phyloP scores from a whole-genome alignment of 768 basidiomycete genomes.

The Russula lepida region DNA sequence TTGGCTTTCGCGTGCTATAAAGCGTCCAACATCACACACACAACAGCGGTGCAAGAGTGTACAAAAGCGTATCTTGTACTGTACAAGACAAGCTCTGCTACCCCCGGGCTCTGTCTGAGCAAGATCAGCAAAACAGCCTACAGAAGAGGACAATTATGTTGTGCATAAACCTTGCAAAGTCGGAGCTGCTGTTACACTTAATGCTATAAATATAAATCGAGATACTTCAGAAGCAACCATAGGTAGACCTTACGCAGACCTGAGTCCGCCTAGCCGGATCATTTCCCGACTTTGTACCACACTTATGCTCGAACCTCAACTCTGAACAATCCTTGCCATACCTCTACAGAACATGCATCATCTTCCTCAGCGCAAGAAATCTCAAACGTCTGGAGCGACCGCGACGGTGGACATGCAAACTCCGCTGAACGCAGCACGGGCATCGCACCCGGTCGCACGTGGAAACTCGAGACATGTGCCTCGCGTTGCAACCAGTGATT shows the following conservation, averaged over 20 bases:
- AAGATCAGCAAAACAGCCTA: neutral
- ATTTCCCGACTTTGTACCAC: neutral
- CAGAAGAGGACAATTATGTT: neutral
- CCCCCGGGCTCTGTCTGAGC: neutral
- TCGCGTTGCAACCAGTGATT: neutral
- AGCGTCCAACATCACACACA: too few species aligned
- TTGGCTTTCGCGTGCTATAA: too few species aligned
- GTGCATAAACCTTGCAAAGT: neutral
- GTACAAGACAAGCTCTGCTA: too few species aligned
- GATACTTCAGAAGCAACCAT: neutral
- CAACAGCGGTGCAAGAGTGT: too few species aligned
- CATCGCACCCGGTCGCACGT: slow-evolving; percentile 1
- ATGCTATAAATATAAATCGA: neutral
- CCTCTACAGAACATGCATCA: slow-evolving; percentile 9
- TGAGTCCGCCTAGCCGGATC: neutral
- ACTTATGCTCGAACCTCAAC: neutral
- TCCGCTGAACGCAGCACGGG: neutral
- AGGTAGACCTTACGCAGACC: neutral
- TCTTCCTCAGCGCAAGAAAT: slow-evolving; percentile 8
- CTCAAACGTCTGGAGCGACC: slow-evolving; percentile 10
- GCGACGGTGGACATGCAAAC: slow-evolving; percentile 9
- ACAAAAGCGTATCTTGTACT: too few species aligned
- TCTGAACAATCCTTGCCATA: slow-evolving; percentile 12
- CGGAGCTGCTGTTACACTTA: neutral
- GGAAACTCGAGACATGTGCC: slow-evolving; percentile 4